These are phyloP conservation scores for Xylariaceae sp. DNA, from an alignment of 2,329 filamentous ascomycete genomes.

Conservation along the genomic window DNA sequence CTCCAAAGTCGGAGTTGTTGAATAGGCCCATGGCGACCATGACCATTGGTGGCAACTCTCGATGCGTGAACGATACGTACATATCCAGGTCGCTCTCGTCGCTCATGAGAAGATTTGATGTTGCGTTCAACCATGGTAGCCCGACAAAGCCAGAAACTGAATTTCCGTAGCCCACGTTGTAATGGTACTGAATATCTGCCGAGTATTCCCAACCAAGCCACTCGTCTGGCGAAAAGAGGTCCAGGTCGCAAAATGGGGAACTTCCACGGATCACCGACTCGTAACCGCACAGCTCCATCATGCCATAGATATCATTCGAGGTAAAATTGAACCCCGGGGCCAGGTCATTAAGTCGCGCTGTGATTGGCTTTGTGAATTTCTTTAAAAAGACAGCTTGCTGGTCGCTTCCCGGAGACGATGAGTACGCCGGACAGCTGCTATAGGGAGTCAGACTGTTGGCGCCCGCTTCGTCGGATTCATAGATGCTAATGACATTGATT, in stretches of 20 bases:
- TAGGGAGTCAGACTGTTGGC: constrained; percentile 63
- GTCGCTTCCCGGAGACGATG: constrained; percentile 53
- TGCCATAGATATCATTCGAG: constrained; percentile 58
- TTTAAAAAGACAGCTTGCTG: constrained; percentile 50
- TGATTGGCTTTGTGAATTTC: constrained; percentile 59
- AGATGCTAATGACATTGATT: constrained; percentile 54
- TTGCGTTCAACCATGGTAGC: constrained; percentile 65
- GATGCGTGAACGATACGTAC: constrained; percentile 67
- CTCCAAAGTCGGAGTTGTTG: constrained; percentile 61
- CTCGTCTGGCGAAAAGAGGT: constrained; percentile 58
- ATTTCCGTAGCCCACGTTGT: constrained; percentile 65
- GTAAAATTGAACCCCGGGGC: constrained; percentile 63
- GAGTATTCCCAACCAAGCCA: constrained; percentile 67
- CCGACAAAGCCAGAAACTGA: constrained; percentile 56
- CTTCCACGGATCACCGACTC: constrained; percentile 62
- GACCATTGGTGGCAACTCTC: constrained; percentile 65
- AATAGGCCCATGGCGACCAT: constrained; percentile 66
- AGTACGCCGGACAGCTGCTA: constrained; percentile 62
- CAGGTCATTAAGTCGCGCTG: constrained; percentile 52
- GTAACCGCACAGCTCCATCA: constrained; percentile 66
- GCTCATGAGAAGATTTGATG: constrained; percentile 47
- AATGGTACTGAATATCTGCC: constrained; percentile 62
- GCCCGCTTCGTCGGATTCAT: constrained; percentile 55
- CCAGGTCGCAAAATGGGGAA: constrained; percentile 59
- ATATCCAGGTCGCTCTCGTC: constrained; percentile 50